Base-by-base conservation (phyloP, 257 asterid species). In the Jacaranda mimosifolia region DNA sequence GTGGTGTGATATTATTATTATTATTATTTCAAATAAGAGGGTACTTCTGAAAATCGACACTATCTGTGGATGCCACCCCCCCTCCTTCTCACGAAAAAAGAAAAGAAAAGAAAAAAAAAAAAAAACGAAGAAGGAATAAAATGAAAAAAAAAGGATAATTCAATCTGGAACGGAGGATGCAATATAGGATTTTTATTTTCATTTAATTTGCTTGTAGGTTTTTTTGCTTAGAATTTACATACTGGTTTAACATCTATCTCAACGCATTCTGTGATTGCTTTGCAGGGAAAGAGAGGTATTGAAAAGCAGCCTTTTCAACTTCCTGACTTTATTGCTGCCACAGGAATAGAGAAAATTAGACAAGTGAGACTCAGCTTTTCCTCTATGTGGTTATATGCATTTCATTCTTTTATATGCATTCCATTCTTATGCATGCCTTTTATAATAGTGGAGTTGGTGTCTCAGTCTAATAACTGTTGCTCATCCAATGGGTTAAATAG, bases 321-420 rank as follows among this genome's bases (percentile, higher is more conserved):
- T 79, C 99, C 99, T 45, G 98, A 95, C 82, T 95, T 95, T 70
- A 95, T 93, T 85, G 99, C 98, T 76, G 98, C 98, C 26, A 95
- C 97, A n/a, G 99, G 99, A 84, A 95, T 95, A 53, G 99, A 95
- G 89, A 93, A 93, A 89, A 95, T 95, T 77, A 91, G 99, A 91
- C 99, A 93, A 83, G 99, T 93, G 77, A 83, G 96, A 68, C 52
- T 46, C 26, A 55, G n/a, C 9, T 51, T 77, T 69, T 49, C 74
- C 55, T 51, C 15, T 74, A 55, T 75, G 40, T 72, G 9, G 12
- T 58, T n/a, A 19, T 48, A 62, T 77, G 35, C 18, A 60, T 56
- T 68, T 73, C 51, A 53, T 78, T 21, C 60, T 40, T 62, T 58
- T n/a, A 19, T 48, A 62, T 77, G 35, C 18, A 60, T 56, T 68